Evolutionary conservation across 805 yeast genomes (phyloP).

Genomic region (Millerozyma acaciae): DNA sequence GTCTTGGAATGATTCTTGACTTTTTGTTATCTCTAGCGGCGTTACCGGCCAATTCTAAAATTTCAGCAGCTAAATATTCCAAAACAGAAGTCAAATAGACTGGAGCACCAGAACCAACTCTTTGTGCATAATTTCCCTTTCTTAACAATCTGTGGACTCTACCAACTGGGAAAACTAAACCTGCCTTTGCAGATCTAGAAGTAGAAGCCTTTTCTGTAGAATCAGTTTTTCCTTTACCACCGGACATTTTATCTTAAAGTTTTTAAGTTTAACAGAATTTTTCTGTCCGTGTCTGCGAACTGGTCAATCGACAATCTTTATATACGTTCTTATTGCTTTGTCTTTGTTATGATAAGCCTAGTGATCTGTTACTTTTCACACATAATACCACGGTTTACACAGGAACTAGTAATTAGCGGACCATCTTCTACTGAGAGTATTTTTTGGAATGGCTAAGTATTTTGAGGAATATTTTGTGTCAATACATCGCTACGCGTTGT

Average conservation of each 20-base stretch:
- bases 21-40: slow-evolving; percentile 52
- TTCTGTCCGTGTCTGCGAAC: too few species aligned
- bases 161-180: slow-evolving; percentile 49
- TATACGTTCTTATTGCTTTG: background rate
- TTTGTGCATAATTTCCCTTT: slow-evolving; percentile 50
- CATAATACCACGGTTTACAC: background rate
- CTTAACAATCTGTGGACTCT: slow-evolving; percentile 50
- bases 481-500: background rate
- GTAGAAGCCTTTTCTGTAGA: slow-evolving; percentile 46
- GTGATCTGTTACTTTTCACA: too few species aligned
- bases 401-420: background rate
- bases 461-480: background rate
- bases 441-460: background rate
- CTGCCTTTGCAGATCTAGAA: slow-evolving; percentile 48
- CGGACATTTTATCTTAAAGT: slow-evolving; percentile 24
- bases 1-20: slow-evolving; percentile 51
- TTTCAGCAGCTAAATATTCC: slow-evolving; percentile 49
- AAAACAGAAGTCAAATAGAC: slow-evolving; percentile 48
- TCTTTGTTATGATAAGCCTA: too few species aligned
- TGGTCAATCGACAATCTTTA: background rate
- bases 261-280: background rate
- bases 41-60: slow-evolving; percentile 50
- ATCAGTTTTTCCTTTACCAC: slow-evolving; percentile 44
- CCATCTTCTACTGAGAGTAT: background rate
- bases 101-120: slow-evolving; percentile 53